Conservation (phyloP, 2,329 filamentous ascomycete species). For the Orbilia javanica region DNA sequence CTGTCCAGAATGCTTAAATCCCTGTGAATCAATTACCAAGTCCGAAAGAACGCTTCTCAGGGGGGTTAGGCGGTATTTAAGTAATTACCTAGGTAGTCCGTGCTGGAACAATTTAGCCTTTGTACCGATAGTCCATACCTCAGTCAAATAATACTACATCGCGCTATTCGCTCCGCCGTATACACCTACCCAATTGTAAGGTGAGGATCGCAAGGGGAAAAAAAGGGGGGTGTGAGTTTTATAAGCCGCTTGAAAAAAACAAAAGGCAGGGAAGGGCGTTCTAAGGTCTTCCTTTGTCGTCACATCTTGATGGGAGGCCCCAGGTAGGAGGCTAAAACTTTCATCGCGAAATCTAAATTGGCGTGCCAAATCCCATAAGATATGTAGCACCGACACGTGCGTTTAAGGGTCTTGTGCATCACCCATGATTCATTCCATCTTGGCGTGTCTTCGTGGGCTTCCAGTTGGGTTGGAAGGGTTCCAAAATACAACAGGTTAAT, state of each 20-base stretch:
- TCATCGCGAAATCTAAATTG: neutral
- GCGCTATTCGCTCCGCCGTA: neutral
- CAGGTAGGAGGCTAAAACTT: neutral
- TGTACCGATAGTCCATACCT: neutral
- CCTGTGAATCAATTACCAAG: neutral
- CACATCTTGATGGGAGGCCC: neutral
- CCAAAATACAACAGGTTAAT: slow-evolving; percentile 11
- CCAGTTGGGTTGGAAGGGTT: neutral
- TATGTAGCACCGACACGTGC: neutral
- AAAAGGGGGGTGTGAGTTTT: too few species aligned
- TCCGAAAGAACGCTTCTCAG: neutral
- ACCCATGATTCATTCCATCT: slow-evolving; percentile 25
- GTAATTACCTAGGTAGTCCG: neutral
- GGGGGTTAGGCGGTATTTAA: too few species aligned
- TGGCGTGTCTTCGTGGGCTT: slow-evolving; percentile 11
- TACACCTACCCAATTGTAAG: neutral
- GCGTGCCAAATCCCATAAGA: neutral
- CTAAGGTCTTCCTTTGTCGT: neutral
- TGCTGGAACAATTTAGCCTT: neutral
- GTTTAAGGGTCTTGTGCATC: slow-evolving; percentile 34
- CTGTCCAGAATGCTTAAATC: neutral
- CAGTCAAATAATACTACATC: neutral
- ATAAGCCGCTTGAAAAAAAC: neutral
- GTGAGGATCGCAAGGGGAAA: neutral
- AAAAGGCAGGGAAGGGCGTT: neutral